These are phyloP conservation scores for Serendipita sp. DNA, from an alignment of 768 basidiomycete species.

Conservation along the genomic window DNA sequence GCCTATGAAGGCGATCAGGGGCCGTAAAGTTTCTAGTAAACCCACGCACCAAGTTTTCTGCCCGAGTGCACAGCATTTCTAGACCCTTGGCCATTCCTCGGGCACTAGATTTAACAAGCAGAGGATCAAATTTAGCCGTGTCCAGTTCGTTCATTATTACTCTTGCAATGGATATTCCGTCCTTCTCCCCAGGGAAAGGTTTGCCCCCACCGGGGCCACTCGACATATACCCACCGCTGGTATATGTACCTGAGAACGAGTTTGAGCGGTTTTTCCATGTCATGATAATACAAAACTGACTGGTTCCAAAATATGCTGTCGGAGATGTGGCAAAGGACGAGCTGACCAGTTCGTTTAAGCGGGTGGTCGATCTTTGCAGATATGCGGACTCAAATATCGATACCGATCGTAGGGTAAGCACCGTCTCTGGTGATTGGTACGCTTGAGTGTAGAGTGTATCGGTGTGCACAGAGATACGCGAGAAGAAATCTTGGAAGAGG, in stretches of 20 bases:
- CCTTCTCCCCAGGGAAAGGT: slow-evolving; percentile 52
- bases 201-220: slow-evolving; percentile 27
- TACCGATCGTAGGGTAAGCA: slow-evolving; percentile 71
- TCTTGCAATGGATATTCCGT: slow-evolving; percentile 64
- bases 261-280: too few species aligned
- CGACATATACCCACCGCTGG: neutral
- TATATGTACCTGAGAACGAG: too few species aligned
- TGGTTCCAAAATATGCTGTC: neutral
- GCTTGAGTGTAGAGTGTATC: slow-evolving; percentile 78
- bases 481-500: slow-evolving; percentile 93
- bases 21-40: neutral
- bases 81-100: slow-evolving; percentile 52
- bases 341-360: slow-evolving; percentile 68
- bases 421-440: slow-evolving; percentile 86
- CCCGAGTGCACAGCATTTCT: slow-evolving; percentile 46
- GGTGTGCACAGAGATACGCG: slow-evolving; percentile 86
- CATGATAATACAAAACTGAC: neutral
- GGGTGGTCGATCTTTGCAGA: slow-evolving; percentile 63
- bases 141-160: slow-evolving; percentile 82
- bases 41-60: slow-evolving; percentile 51
- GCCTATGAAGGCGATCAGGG: slow-evolving; percentile 29
- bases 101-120: slow-evolving; percentile 66
- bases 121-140: slow-evolving; percentile 80
- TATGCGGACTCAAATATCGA: slow-evolving; percentile 79
- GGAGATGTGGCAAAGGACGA: slow-evolving; percentile 42